Base-by-base conservation (phyloP, 257 asterid genomes). In the Nicotiana noctiflora region DNA sequence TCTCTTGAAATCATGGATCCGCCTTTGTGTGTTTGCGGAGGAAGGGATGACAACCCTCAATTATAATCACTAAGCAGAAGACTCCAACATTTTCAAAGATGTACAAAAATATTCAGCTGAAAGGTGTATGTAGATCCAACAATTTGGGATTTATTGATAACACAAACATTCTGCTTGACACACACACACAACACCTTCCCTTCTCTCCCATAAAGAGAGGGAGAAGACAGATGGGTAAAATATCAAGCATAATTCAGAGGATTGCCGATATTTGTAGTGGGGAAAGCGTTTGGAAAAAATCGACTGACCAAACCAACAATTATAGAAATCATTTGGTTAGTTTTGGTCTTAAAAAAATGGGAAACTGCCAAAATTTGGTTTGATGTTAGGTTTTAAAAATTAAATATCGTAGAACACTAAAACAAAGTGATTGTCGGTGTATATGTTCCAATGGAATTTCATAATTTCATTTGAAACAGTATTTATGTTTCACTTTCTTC, bases 61-160 rank as follows among this genome's bases (percentile, higher is more conserved):
- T 46, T 56, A 72, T 23, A 23, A 49, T 72, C 78, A 72, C 40
- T 23, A 46, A 72, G 40, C 23, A 72, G 78, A 72, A 72, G 60
- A 49, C 25, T 51, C 40, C 61, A 72, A 72, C 25, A 44, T 57
- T 72, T 21, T n/a, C 5, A n/a, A 44, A 46, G 61, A 29, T 14
- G 46, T 70, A 72, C 21, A 72, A 46, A 72, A 72, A 72, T 19
- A 44, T 70, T 44, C 57, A 70, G 59, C 59, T 44, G 77, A 70
- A 29, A n/a, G 76, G 76, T 67, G 76, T 67, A 49, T 37, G 59
- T 19, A 40, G 34, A 70, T 70, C 77, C 77, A 70, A 70, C 55
- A 68, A 37, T 23, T 67, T 34, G 75, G 53, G 29, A 67, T 34
- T 31, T 37, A 67, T 23, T n/a, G 55, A 67, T 44, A 29, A 44